Percentiles rank a stretch among this genome's conserved stretches.
Conservation (phyloP, 1,284 basidiomycete species). For the Mycosarcoma maydis region DNA sequence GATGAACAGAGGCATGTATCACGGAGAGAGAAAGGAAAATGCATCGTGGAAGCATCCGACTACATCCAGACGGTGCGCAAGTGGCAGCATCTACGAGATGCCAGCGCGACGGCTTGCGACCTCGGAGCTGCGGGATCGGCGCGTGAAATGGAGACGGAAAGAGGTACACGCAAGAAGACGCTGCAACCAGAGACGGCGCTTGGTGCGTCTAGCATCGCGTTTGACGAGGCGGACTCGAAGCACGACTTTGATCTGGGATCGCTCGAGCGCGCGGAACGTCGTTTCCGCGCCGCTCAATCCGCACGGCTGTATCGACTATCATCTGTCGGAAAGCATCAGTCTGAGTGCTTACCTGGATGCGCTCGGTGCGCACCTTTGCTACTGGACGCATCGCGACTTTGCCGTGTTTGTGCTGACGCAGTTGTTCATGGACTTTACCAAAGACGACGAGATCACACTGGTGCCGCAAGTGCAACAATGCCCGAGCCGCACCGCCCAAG, state of each 20-base stretch:
- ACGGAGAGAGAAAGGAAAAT: slow-evolving; percentile 11
- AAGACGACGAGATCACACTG: slow-evolving; percentile 22
- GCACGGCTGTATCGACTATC: slow-evolving; percentile 63
- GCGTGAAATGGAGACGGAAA: slow-evolving; percentile 10
- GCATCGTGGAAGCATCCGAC: slow-evolving; percentile 27
- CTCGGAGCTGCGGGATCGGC: slow-evolving; percentile 3
- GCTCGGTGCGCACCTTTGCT: slow-evolving; percentile 56
- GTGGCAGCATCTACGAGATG: slow-evolving; percentile 25
- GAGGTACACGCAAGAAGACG: slow-evolving; percentile 18
- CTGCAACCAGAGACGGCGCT: slow-evolving; percentile 23
- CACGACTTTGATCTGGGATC: slow-evolving; percentile 26
- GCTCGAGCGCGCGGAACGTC: slow-evolving; percentile 38
- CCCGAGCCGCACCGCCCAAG: slow-evolving; percentile 3
- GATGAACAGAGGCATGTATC: slow-evolving; percentile 10
- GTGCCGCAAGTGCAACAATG: slow-evolving; percentile 21
- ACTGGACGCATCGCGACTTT: slow-evolving; percentile 60
- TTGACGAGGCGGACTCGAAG: slow-evolving; percentile 12
- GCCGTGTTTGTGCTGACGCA: slow-evolving; percentile 59
- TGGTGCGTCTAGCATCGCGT: slow-evolving; percentile 1
- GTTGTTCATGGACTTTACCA: slow-evolving; percentile 50
- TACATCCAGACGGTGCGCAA: slow-evolving; percentile 41
- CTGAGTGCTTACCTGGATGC: slow-evolving; percentile 56
- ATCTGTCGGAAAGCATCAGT: slow-evolving; percentile 33
- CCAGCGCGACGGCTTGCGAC: not conserved
- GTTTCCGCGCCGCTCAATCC: slow-evolving; percentile 63